Conservation (phyloP, 2,329 filamentous ascomycete species). For the Neocucurbitaria cava region DNA sequence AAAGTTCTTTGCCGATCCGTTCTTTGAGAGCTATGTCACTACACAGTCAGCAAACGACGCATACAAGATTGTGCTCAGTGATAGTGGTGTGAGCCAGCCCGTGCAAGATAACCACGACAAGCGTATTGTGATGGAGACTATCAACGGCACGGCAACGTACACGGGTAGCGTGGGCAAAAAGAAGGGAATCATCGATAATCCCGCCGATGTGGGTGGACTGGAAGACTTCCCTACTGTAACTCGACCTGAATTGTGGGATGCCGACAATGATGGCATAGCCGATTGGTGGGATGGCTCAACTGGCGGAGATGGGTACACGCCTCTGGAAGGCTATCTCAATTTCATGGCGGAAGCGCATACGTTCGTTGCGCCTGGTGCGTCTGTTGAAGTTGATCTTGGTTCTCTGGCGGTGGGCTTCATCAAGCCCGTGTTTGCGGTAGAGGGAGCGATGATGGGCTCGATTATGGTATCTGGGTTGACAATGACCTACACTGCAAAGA, state of each 20-base stretch:
- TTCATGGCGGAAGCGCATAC: slow-evolving; percentile 47
- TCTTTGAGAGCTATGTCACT: slow-evolving; percentile 40
- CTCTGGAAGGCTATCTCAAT: slow-evolving; percentile 45
- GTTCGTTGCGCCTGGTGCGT: slow-evolving; percentile 33
- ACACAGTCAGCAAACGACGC: slow-evolving; percentile 43
- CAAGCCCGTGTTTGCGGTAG: slow-evolving; percentile 14
- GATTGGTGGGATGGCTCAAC: slow-evolving; percentile 48
- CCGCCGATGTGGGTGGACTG: slow-evolving; percentile 43
- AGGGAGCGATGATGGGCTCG: slow-evolving; percentile 12
- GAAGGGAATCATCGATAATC: slow-evolving; percentile 45
- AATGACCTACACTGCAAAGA: slow-evolving; percentile 13
- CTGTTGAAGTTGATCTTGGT: slow-evolving; percentile 32
- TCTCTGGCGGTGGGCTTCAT: slow-evolving; percentile 22
- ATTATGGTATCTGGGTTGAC: slow-evolving; percentile 8
- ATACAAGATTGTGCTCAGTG: slow-evolving; percentile 47
- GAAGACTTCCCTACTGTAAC: slow-evolving; percentile 40
- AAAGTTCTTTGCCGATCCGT: slow-evolving; percentile 36
- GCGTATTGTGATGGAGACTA: slow-evolving; percentile 44
- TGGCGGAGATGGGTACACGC: slow-evolving; percentile 40
- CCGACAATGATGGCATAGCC: slow-evolving; percentile 43
- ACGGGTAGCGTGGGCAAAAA: slow-evolving; percentile 38
- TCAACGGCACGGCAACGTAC: slow-evolving; percentile 38
- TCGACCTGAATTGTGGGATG: slow-evolving; percentile 39
- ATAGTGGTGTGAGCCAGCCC: slow-evolving; percentile 41
- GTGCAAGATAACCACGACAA: slow-evolving; percentile 43